phyloP scores from a whole-genome alignment of 148 eudicot genomes.

The Heliamphora exappendiculata region DNA sequence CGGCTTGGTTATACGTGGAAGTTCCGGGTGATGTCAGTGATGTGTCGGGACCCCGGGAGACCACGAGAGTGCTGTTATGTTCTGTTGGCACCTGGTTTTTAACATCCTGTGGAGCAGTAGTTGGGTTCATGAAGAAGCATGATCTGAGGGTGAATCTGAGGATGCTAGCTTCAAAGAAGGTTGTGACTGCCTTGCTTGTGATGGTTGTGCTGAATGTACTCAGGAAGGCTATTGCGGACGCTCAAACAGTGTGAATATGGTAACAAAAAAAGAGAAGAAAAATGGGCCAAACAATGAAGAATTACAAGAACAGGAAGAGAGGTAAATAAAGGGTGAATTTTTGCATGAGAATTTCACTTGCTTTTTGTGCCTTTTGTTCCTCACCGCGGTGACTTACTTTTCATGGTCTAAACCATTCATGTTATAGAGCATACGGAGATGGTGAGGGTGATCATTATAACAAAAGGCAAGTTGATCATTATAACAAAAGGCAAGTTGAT shows the following conservation, averaged over 20 bases:
- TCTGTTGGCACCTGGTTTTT: slow-evolving; percentile 36
- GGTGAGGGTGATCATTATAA: too few species aligned
- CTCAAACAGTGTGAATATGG: slow-evolving; percentile 12
- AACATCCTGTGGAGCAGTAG: slow-evolving; percentile 20
- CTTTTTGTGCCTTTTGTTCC: not conserved
- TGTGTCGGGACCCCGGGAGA: slow-evolving; percentile 41
- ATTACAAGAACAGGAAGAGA: not conserved
- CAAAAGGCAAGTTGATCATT: too few species aligned
- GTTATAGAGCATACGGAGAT: too few species aligned
- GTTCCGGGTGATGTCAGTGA: slow-evolving; percentile 29
- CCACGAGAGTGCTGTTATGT: slow-evolving; percentile 32
- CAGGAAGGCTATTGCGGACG: slow-evolving; percentile 37
- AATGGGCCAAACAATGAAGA: not conserved
- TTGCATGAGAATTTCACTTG: not conserved
- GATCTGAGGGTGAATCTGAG: slow-evolving; percentile 80
- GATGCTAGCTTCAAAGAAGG: slow-evolving; percentile 76
- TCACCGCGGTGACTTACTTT: not conserved
- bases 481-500: too few species aligned
- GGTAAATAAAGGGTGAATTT: slow-evolving; percentile 5
- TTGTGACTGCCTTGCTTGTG: slow-evolving; percentile 41
- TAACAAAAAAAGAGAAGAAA: not conserved
- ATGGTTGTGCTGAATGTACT: slow-evolving; percentile 30
- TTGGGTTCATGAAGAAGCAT: slow-evolving; percentile 56
- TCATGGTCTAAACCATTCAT: not conserved
- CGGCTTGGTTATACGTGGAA: slow-evolving; percentile 50